A percentile compares a stretch with the other conserved stretches of the same genome.
phyloP scores from a whole-genome alignment of 179 eudicot species.

The Amaranthus tricolor region DNA sequence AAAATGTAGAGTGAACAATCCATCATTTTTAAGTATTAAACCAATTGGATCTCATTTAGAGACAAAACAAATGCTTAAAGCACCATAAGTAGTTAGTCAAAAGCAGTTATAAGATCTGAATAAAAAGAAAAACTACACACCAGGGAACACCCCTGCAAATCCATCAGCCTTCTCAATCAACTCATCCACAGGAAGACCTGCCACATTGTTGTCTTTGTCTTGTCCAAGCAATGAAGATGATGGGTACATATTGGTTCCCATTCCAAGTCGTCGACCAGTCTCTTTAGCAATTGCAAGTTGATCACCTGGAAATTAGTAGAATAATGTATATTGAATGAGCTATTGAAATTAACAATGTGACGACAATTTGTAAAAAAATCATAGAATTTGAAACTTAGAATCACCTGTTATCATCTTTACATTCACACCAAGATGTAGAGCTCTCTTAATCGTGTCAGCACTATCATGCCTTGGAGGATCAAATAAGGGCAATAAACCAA shows the following conservation, averaged over 20 bases:
- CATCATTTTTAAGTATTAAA: no score
- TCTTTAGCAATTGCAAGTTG: constrained; percentile 96
- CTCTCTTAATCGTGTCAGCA: constrained; percentile 64
- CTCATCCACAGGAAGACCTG: constrained; percentile 80
- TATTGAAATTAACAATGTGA: neutral
- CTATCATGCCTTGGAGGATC: constrained; percentile 86
- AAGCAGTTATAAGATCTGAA: neutral
- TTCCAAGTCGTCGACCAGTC: constrained; percentile 90
- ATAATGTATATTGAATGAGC: neutral
- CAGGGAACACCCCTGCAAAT: constrained; percentile 95
- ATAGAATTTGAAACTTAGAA: neutral
- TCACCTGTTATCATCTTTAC: constrained; percentile 82
- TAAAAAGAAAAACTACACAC: constrained; percentile 34
- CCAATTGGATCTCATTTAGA: no score
- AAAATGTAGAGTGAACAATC: no score
- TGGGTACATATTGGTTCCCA: constrained; percentile 95
- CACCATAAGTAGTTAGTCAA: no score
- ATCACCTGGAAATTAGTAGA: constrained; percentile 50
- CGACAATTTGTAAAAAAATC: neutral
- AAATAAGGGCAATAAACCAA: constrained; percentile 66
- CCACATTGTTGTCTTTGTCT: constrained; percentile 59
- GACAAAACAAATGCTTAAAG: neutral
- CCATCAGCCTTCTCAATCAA: constrained; percentile 97
- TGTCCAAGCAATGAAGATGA: constrained; percentile 83
- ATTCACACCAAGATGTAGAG: constrained; percentile 67